phyloP scores from a whole-genome alignment of 2,329 filamentous ascomycete genomes.

The Paecilomyces fulvus region DNA sequence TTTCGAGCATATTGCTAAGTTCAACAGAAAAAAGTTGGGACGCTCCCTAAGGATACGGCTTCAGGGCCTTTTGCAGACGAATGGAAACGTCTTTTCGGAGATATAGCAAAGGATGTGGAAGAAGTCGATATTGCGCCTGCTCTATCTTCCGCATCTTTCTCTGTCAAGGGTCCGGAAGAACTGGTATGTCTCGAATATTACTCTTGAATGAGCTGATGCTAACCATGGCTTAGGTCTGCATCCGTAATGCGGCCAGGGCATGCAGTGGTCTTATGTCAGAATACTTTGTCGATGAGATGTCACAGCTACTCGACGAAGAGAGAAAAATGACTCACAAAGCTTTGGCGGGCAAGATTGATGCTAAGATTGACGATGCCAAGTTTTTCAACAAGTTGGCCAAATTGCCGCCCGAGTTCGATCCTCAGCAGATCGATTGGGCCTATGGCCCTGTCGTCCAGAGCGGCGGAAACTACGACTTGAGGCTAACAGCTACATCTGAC shows the following conservation, averaged over 20 bases:
- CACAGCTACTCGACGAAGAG: constrained; percentile 85
- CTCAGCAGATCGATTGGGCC: constrained; percentile 86
- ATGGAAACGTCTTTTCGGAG: constrained; percentile 77
- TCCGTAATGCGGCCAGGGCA: constrained; percentile 88
- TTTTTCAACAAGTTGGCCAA: constrained; percentile 84
- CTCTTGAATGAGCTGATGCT: neutral
- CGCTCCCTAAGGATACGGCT: constrained; percentile 74
- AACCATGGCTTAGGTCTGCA: constrained; percentile 55
- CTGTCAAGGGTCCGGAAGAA: constrained; percentile 91
- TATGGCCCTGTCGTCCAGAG: constrained; percentile 87
- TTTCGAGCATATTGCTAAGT: neutral
- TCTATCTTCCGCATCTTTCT: constrained; percentile 74
- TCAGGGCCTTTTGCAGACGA: constrained; percentile 88
- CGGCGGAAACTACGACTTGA: constrained; percentile 88
- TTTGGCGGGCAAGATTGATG: constrained; percentile 77
- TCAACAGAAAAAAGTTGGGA: constrained; percentile 76
- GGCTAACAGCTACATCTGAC: constrained; percentile 68
- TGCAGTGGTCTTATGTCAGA: constrained; percentile 92
- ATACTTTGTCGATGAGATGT: constrained; percentile 98
- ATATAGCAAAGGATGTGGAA: constrained; percentile 75
- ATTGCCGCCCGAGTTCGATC: constrained; percentile 78
- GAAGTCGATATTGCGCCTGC: constrained; percentile 79
- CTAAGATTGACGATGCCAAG: constrained; percentile 85
- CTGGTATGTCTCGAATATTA: constrained; percentile 45
- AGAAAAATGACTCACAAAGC: constrained; percentile 91